Evolutionary conservation across 2,329 filamentous ascomycete genomes (phyloP).

Genomic region (Cladosporium oxysporum): DNA sequence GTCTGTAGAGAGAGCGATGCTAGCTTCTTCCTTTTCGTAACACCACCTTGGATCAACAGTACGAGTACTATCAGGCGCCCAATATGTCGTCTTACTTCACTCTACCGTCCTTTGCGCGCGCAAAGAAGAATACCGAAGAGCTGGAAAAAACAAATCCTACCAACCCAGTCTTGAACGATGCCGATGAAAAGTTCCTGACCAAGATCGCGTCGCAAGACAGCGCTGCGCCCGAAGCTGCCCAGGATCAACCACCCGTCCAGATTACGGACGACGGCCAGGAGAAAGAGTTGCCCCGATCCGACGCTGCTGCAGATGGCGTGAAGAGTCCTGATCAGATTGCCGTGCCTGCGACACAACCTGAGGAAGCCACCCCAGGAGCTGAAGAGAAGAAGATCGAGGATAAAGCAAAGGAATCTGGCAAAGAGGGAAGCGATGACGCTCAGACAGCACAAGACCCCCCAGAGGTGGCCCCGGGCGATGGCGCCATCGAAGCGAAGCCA

Average conservation of each 20-base stretch:
- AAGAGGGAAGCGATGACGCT: not conserved
- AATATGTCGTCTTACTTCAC: conserved; percentile 38
- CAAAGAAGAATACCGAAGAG: conserved; percentile 40
- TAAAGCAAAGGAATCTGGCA: conserved; percentile 29
- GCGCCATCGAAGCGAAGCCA: conserved; percentile 26
- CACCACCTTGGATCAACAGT: not conserved
- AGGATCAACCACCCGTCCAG: conserved; percentile 26
- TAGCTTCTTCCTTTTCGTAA: not conserved
- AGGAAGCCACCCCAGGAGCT: conserved; percentile 39
- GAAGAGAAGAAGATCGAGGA: conserved; percentile 25
- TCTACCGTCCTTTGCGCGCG: conserved; percentile 37
- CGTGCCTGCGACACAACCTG: conserved; percentile 34
- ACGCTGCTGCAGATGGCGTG: conserved; percentile 27
- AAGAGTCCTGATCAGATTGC: conserved; percentile 28
- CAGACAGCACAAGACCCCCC: conserved; percentile 30
- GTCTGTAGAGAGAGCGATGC: no score
- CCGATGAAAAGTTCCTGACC: conserved; percentile 60
- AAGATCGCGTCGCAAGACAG: conserved; percentile 48
- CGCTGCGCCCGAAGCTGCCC: conserved; percentile 47
- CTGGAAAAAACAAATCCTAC: conserved; percentile 39
- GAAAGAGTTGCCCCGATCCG: conserved; percentile 32
- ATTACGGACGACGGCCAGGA: conserved; percentile 39
- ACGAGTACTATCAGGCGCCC: not conserved
- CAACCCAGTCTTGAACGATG: conserved; percentile 58
- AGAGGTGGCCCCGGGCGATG: conserved; percentile 27